phyloP scores from a whole-genome alignment of 2,329 filamentous ascomycete species.

The Hyphodiscus sp. region DNA sequence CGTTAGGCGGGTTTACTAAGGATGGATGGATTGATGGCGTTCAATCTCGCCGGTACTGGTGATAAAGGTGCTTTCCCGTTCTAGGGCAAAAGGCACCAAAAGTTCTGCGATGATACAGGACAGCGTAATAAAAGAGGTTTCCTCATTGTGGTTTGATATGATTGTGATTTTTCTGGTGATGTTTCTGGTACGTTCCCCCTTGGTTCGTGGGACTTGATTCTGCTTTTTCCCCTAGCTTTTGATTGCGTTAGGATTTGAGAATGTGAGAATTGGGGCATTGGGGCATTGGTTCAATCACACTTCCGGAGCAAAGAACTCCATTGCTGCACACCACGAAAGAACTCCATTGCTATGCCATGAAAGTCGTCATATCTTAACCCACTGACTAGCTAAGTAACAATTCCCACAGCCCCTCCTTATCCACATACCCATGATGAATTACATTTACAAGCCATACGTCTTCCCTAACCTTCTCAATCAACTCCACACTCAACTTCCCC shows the following conservation, averaged over 20 bases:
- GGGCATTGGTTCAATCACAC: neutral
- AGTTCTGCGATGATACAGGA: neutral
- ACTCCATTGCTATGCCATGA: neutral
- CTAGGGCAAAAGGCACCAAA: neutral
- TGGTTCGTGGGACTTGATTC: too few species aligned
- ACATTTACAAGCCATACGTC: constrained; percentile 88
- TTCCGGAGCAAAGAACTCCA: neutral
- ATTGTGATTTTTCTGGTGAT: too few species aligned
- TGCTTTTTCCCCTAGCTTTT: too few species aligned
- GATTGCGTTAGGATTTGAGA: too few species aligned
- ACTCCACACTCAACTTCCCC: constrained; percentile 47
- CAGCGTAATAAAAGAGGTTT: neutral
- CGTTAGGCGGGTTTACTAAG: neutral
- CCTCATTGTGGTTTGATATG: neutral
- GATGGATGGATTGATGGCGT: neutral
- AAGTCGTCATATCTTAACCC: neutral
- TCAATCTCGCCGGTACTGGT: neutral
- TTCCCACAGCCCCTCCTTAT: constrained; percentile 66
- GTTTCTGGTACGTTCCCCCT: too few species aligned
- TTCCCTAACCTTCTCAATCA: constrained; percentile 60
- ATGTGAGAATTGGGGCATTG: too few species aligned
- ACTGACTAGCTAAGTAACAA: constrained; percentile 39
- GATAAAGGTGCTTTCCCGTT: neutral
- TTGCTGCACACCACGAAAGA: neutral
- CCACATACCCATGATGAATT: constrained; percentile 73